Percentiles rank a stretch among this genome's conserved stretches.
Conservation (phyloP, 495 filamentous ascomycete species). For the Penicillium odoratum region DNA sequence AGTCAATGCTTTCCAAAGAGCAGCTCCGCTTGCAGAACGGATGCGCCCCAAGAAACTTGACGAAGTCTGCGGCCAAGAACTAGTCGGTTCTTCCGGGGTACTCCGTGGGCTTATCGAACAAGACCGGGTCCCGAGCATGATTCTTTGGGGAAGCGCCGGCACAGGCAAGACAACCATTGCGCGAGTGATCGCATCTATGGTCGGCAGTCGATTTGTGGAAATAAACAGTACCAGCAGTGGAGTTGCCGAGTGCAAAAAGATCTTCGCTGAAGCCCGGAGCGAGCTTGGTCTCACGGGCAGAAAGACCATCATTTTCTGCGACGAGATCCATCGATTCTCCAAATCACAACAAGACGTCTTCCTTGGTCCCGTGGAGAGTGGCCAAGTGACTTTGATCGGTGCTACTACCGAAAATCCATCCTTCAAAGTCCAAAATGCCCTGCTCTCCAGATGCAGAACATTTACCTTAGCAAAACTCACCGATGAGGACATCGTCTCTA, state of each 20-base stretch:
- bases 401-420: conserved; percentile 97
- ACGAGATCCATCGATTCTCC: conserved; percentile 93
- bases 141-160: conserved; percentile 88
- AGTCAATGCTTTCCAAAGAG: conserved; percentile 59
- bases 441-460: conserved; percentile 85
- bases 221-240: conserved; percentile 91
- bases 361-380: conserved; percentile 86
- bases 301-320: conserved; percentile 96
- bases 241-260: conserved; percentile 93
- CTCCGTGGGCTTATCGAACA: conserved; percentile 88
- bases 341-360: conserved; percentile 97
- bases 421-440: conserved; percentile 87
- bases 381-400: conserved; percentile 87
- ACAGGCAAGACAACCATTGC: conserved; percentile 98
- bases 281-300: conserved; percentile 80
- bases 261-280: conserved; percentile 81
- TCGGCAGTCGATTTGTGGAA: conserved; percentile 85
- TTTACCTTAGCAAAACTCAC: conserved; percentile 80
- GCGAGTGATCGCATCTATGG: conserved; percentile 80
- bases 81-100: conserved; percentile 81
- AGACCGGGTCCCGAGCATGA: conserved; percentile 88
- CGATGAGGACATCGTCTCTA: conserved; percentile 65
- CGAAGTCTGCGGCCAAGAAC: conserved; percentile 86
- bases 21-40: conserved; percentile 85
- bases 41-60: conserved; percentile 86